Evolutionary conservation across 257 asterid species (phyloP), one percentile per base, ranked within the genome.

Genomic region (Nicotiana noctiflora): DNA sequence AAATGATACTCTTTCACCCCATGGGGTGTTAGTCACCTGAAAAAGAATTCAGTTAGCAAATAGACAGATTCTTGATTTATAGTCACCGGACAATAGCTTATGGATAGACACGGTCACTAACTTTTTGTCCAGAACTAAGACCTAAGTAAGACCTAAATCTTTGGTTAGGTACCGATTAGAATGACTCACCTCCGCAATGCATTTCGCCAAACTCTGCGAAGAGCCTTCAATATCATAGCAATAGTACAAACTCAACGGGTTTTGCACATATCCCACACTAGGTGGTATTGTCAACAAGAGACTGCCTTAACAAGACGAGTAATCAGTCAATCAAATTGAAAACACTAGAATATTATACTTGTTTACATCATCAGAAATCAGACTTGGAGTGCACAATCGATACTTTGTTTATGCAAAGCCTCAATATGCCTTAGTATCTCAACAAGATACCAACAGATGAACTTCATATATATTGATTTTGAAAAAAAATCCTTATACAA

Each of bases 1-100:
- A 86, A 95, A 95, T n/a, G 86, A 84, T 61, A 89, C 97, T 76
- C 97, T 87, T 92, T 95, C 99, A 76, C 98, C 97, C 99, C 99
- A 95, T 29, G 99, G 99, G 14, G 98, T 92, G 81, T 95, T 93
- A 32, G 99, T 95, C 63, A 95, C 97, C 98, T 93, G 90, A 85
- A 87, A 81, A 61, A 76, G 37, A 44, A 17, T 40, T 40, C 66
- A 59, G 70, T 84, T 31, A 82, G 82, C 55, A 79, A 83, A 72
- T 46, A 46, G 40, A 2, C 23, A 72, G n/a, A 70, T 0, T 40
- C 57, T 40, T 19, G 34, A 70, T 70, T 19, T 11, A 40, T 70
- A 70, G 12, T 6, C 12, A 11, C 40, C 76, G 11, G 57, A 40
- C 21, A 68, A 9, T 37, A 40, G 77, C 15, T 40, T 68, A 68